Evolutionary conservation across 345 rosid species (phyloP).

Genomic region (Heritiera fomes): DNA sequence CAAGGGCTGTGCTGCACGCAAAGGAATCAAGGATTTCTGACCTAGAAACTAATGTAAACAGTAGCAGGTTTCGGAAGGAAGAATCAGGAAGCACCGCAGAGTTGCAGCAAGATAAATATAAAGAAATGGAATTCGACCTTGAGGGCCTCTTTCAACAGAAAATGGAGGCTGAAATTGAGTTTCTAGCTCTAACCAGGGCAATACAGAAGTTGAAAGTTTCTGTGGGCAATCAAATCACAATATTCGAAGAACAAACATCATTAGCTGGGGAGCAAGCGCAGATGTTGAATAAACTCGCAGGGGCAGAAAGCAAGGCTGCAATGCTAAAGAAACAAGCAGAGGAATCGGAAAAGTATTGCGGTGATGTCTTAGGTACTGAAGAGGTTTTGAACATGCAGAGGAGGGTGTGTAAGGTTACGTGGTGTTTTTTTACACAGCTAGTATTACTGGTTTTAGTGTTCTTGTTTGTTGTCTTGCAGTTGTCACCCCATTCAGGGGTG

Average conservation of each 20-base stretch:
- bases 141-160: slow-evolving; percentile 69
- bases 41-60: slow-evolving; percentile 45
- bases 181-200: slow-evolving; percentile 47
- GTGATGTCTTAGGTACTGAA: slow-evolving; percentile 43
- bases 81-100: slow-evolving; percentile 39
- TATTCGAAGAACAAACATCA: slow-evolving; percentile 45
- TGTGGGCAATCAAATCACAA: slow-evolving; percentile 30
- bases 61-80: slow-evolving; percentile 33
- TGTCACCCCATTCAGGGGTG: slow-evolving; percentile 24
- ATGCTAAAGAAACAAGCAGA: slow-evolving; percentile 49
- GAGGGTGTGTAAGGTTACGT: slow-evolving; percentile 44
- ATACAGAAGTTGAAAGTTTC: slow-evolving; percentile 43
- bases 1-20: slow-evolving; percentile 39
- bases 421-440: slow-evolving; percentile 57
- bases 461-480: slow-evolving; percentile 40
- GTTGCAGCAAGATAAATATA: slow-evolving; percentile 33
- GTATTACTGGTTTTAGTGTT: slow-evolving; percentile 51
- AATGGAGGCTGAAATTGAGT: slow-evolving; percentile 79
- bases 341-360: slow-evolving; percentile 49
- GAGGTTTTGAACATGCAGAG: slow-evolving; percentile 54
- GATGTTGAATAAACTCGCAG: slow-evolving; percentile 43
- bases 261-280: slow-evolving; percentile 43
- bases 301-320: slow-evolving; percentile 52
- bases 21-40: slow-evolving; percentile 56
- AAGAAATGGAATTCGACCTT: slow-evolving; percentile 50